These are phyloP conservation scores for Penicillium sp. DNA, from an alignment of 2,329 filamentous ascomycete genomes.

Conservation along the genomic window DNA sequence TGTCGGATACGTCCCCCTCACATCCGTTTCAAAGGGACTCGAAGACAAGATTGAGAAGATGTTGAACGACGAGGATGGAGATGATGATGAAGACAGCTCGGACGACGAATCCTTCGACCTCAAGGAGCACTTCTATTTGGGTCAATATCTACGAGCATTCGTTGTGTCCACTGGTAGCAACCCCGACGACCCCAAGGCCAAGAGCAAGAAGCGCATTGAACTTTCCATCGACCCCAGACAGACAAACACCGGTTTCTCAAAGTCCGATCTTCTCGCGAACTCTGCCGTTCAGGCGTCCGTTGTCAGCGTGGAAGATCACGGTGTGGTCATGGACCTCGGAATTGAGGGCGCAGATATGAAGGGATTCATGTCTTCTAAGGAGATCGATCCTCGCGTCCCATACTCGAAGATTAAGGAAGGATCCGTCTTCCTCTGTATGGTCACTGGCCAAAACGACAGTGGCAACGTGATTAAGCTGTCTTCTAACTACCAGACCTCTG, in stretches of 20 bases:
- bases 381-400: conserved; percentile 68
- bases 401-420: conserved; percentile 76
- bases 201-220: conserved; percentile 79
- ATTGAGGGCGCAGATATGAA: conserved; percentile 67
- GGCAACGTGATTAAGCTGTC: conserved; percentile 87
- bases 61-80: conserved; percentile 60
- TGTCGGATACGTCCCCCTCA: conserved; percentile 83
- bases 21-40: conserved; percentile 81
- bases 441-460: conserved; percentile 72
- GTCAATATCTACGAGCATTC: conserved; percentile 84
- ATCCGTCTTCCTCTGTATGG: conserved; percentile 78
- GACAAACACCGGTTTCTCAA: conserved; percentile 73
- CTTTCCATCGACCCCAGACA: conserved; percentile 78
- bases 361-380: conserved; percentile 83
- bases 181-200: conserved; percentile 52
- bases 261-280: conserved; percentile 73
- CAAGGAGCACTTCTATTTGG: conserved; percentile 72
- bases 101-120: conserved; percentile 67
- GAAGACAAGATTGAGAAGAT: conserved; percentile 72
- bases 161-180: conserved; percentile 75
- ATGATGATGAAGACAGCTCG: conserved; percentile 54
- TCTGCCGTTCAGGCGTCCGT: conserved; percentile 84
- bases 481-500: conserved; percentile 68
- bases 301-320: conserved; percentile 91
- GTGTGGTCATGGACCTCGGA: conserved; percentile 88